phyloP scores from a whole-genome alignment of 1,284 basidiomycete genomes.

The Rhodotorula sp. region DNA sequence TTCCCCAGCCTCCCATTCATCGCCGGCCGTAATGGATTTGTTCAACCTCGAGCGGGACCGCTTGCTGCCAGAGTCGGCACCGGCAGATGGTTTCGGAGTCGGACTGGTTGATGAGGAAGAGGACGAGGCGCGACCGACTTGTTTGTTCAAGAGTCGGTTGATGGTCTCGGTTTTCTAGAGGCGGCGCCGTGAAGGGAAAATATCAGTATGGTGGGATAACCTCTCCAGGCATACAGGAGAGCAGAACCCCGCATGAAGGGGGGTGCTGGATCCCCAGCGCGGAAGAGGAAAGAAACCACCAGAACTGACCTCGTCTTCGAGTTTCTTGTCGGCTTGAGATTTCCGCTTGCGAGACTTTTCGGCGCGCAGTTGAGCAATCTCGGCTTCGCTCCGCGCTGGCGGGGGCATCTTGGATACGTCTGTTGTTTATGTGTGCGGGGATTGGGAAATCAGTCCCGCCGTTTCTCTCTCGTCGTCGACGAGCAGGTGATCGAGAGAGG shows the following conservation, averaged over 20 bases:
- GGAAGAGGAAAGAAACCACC: background rate
- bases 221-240: too few species aligned
- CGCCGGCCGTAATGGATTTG: conserved; percentile 13
- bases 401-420: conserved; percentile 11
- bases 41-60: conserved; percentile 17
- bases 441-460: background rate
- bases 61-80: background rate
- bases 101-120: background rate
- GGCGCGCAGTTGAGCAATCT: conserved; percentile 24
- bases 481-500: background rate
- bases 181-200: too few species aligned
- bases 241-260: too few species aligned
- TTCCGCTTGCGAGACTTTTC: conserved; percentile 36
- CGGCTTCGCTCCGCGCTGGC: conserved; percentile 21
- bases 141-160: conserved; percentile 41
- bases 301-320: conserved; percentile 38
- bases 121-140: conserved; percentile 27
- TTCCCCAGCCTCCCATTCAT: background rate
- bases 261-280: too few species aligned
- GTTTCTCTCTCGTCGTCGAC: background rate
- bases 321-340: conserved; percentile 36
- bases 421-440: background rate
- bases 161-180: conserved; percentile 40
- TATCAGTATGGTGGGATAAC: too few species aligned
- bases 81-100: background rate